Base-by-base conservation (phyloP, 2,329 filamentous ascomycete species). In the Xylariaceae sp. region DNA sequence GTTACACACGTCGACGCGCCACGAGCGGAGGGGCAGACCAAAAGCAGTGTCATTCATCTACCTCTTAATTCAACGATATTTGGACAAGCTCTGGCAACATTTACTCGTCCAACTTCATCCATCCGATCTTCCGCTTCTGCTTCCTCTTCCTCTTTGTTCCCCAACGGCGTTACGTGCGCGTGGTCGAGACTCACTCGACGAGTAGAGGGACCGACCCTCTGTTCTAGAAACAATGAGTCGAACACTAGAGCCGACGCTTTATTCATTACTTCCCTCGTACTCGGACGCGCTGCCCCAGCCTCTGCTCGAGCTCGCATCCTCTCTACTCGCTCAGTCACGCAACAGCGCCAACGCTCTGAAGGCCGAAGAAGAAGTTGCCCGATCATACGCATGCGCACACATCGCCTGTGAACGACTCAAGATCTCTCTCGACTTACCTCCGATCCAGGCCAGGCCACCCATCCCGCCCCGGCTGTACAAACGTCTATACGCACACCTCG, bases 361-460 rank as follows among this genome's bases (percentile, higher is more conserved):
- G 65, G 78, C 84, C 3, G 89, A 95, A 48, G 90, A 96, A 67
- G 91, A 96, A 67, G 83, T 94, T 56, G 89, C 86, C n/a, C 80
- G 91, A 17, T 78, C 81, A 5, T 94, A 94, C 67, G 87, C 86
- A 4, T 96, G 90, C 66, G 87, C 89, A 12, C 86, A 96, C 68
- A 80, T 99, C 52, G 94, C 94, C 17, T 97, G 91, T 65, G 89
- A 92, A 60, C 82, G 89, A 46, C 75, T 96, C 36, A 91, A 90
- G 63, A 86, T 84, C 48, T 67, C 76, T 1, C 80, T 95, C 40
- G 82, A 90, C 63, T 81, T 96, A 7, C 90, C 91, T 0, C 80
- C 84, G 1, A 85, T 91, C 50, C 81, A 87, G 55, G 80, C 86
- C 2, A 80, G 83, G 5, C 89, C 90, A 2, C 90, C 90, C 4